A percentile compares a stretch with the other conserved stretches of the same genome.
These are phyloP conservation scores for Rhizopogon vulgaris DNA, from an alignment of 768 basidiomycete species.

Conservation along the genomic window DNA sequence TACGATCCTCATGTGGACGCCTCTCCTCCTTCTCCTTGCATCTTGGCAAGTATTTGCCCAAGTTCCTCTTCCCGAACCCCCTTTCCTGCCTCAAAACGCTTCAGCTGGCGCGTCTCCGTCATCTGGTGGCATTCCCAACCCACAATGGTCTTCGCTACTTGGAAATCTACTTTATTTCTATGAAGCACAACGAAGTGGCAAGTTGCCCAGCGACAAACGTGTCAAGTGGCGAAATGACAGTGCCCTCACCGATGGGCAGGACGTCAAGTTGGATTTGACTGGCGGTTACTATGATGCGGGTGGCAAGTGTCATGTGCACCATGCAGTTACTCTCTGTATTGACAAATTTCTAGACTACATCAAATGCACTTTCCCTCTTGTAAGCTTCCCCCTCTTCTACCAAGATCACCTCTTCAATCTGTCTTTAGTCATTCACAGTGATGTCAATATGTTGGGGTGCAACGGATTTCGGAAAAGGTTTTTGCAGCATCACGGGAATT, in stretches of 20 bases:
- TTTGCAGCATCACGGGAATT: slow-evolving; percentile 1
- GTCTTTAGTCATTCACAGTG: slow-evolving; percentile 62
- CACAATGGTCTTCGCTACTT: slow-evolving; percentile 77
- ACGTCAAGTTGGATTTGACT: slow-evolving; percentile 66
- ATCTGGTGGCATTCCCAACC: slow-evolving; percentile 46
- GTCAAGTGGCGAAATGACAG: slow-evolving; percentile 88
- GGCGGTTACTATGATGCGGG: slow-evolving; percentile 95
- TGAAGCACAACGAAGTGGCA: slow-evolving; percentile 84
- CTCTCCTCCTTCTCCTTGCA: slow-evolving; percentile 13
- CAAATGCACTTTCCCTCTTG: slow-evolving; percentile 83
- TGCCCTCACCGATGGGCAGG: slow-evolving; percentile 67
- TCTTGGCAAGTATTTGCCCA: slow-evolving; percentile 39
- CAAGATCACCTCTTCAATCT: background rate
- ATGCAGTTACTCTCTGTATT: background rate
- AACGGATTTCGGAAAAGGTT: slow-evolving; percentile 75
- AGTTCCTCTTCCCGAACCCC: slow-evolving; percentile 55
- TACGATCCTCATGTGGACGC: slow-evolving; percentile 14
- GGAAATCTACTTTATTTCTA: slow-evolving; percentile 86
- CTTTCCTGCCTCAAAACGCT: slow-evolving; percentile 57
- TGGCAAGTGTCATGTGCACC: slow-evolving; percentile 38
- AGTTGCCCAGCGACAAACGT: slow-evolving; percentile 59
- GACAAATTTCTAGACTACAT: slow-evolving; percentile 58
- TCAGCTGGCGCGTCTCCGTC: slow-evolving; percentile 49
- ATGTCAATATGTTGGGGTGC: slow-evolving; percentile 92
- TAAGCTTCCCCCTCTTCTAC: slow-evolving; percentile 24